Evolutionary conservation across 78 protist species (phyloP).

Genomic region (Isochrysis galbana): DNA sequence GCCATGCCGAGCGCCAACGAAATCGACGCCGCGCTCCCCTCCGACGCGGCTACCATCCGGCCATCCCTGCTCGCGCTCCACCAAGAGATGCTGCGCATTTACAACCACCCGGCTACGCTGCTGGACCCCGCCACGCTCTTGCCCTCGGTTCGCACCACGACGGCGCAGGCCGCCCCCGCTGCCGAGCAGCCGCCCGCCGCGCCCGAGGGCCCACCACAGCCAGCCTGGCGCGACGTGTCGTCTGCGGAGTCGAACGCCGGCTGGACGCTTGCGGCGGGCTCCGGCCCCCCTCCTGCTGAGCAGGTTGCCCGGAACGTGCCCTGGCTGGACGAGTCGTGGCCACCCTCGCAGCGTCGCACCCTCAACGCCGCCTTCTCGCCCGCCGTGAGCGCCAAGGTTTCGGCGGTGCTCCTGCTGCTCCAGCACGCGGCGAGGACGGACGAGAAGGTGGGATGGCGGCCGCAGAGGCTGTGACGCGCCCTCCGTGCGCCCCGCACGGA

Average conservation of each 20-base stretch:
- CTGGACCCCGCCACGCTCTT: neutral
- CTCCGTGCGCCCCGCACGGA: no score
- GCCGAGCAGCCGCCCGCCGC: no score
- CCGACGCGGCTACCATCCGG: neutral
- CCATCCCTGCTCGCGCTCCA: neutral
- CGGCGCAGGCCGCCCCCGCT: neutral
- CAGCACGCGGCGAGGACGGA: neutral
- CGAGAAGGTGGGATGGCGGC: no score
- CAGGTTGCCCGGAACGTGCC: no score
- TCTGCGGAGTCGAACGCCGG: no score
- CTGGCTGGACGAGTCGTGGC: neutral
- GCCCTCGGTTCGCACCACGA: neutral
- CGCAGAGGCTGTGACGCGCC: no score
- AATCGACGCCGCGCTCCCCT: no score
- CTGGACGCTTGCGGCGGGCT: no score
- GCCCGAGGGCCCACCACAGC: no score
- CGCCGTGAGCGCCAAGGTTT: neutral
- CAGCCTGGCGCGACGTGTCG: no score
- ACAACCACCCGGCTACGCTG: neutral
- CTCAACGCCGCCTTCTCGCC: neutral
- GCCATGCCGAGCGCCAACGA: no score
- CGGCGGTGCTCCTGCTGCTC: neutral
- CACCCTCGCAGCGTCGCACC: neutral
- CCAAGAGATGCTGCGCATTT: neutral
- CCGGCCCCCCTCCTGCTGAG: no score